A percentile compares a stretch with the other conserved stretches of the same genome.
Conservation (phyloP, 768 basidiomycete genomes). For the Leccinum ochraceum region DNA sequence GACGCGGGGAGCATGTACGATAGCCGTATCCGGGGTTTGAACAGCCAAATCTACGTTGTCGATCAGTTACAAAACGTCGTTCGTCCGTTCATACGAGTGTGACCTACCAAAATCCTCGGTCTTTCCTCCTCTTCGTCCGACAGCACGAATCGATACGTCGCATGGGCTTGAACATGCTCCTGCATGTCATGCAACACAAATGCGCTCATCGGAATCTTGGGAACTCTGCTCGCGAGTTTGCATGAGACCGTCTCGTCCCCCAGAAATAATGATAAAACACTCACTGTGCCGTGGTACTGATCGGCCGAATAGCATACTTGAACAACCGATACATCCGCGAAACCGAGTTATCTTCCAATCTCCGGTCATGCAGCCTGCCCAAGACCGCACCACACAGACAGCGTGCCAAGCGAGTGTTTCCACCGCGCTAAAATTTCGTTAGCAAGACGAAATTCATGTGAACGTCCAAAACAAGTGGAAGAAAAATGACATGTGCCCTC, state of each 20-base stretch:
- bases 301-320: constrained; percentile 82
- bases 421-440: constrained; percentile 45
- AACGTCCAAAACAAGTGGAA: constrained; percentile 1
- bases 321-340: constrained; percentile 64
- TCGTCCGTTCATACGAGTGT: neutral
- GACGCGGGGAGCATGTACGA: constrained; percentile 64
- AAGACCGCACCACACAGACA: constrained; percentile 86
- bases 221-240: constrained; percentile 28
- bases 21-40: constrained; percentile 85
- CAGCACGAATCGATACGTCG: constrained; percentile 88
- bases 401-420: constrained; percentile 63
- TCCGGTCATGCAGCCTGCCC: constrained; percentile 66
- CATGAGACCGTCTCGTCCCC: neutral
- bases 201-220: constrained; percentile 69
- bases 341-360: constrained; percentile 29
- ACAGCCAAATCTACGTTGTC: constrained; percentile 85
- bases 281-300: constrained; percentile 62
- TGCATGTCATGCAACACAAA: constrained; percentile 91
- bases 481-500: constrained; percentile 62
- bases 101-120: constrained; percentile 72
- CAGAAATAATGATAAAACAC: constrained; percentile 21
- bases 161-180: constrained; percentile 90
- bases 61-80: neutral
- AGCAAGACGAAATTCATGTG: constrained; percentile 20
- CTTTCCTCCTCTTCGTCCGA: constrained; percentile 85